Percentiles rank a stretch among this genome's conserved stretches.
Evolutionary conservation across 2,329 filamentous ascomycete genomes (phyloP).

Genomic region (Neoscytalidium dimidiatum): DNA sequence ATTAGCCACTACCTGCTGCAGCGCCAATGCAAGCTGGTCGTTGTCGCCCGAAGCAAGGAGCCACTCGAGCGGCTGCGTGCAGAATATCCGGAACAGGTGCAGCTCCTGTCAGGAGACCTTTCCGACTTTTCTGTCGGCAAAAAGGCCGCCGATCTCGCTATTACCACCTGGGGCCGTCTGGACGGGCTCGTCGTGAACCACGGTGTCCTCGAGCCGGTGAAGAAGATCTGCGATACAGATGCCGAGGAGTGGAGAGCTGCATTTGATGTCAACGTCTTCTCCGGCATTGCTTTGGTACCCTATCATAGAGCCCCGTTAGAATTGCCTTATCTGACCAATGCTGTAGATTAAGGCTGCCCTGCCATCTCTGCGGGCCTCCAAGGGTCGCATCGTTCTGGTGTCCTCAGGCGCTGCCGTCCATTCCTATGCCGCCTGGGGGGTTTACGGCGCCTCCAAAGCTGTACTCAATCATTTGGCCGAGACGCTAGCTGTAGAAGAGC

Average conservation of each 20-base stretch:
- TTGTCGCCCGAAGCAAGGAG: constrained; percentile 57
- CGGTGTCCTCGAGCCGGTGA: constrained; percentile 75
- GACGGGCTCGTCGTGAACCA: constrained; percentile 90
- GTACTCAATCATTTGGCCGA: constrained; percentile 77
- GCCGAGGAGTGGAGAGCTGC: constrained; percentile 71
- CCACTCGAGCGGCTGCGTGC: constrained; percentile 52
- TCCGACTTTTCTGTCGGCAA: constrained; percentile 56
- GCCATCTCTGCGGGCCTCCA: constrained; percentile 64
- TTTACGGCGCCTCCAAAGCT: constrained; percentile 81
- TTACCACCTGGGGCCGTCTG: constrained; percentile 68
- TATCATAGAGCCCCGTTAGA: constrained; percentile 26
- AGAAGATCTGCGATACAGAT: constrained; percentile 66
- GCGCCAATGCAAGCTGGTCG: constrained; percentile 57
- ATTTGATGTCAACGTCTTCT: constrained; percentile 88
- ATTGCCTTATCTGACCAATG: constrained; percentile 21
- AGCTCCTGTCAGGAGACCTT: constrained; percentile 60
- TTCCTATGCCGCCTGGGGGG: constrained; percentile 69
- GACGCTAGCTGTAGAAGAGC: constrained; percentile 76
- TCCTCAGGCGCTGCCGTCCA: constrained; percentile 70
- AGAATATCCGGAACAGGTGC: constrained; percentile 56
- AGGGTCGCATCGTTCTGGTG: constrained; percentile 74
- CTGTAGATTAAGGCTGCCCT: constrained; percentile 69
- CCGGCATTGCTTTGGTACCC: constrained; percentile 71
- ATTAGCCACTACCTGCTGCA: constrained; percentile 62
- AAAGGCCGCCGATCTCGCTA: constrained; percentile 65